phyloP scores from a whole-genome alignment of 768 basidiomycete species.

The Rhodotorula kratochvilovae region DNA sequence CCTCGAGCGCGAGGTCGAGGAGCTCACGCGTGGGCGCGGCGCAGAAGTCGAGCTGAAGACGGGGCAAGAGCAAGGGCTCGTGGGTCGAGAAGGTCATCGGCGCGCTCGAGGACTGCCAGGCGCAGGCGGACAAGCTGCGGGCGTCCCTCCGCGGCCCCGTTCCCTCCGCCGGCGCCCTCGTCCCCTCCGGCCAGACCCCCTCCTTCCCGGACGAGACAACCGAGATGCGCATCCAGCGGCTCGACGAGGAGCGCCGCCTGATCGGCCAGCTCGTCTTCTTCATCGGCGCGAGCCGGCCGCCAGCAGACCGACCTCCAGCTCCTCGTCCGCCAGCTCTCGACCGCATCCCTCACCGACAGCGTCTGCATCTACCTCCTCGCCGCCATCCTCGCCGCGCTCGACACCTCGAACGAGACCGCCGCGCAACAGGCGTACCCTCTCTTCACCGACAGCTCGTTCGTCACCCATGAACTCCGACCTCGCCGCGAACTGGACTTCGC shows the following conservation, averaged over 20 bases:
- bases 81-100: constrained; percentile 41
- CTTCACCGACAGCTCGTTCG: constrained; percentile 27
- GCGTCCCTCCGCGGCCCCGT: constrained; percentile 1
- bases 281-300: constrained; percentile 32
- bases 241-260: constrained; percentile 36
- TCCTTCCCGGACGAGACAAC: constrained; percentile 37
- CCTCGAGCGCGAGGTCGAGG: constrained; percentile 31
- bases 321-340: constrained; percentile 32
- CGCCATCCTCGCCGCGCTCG: constrained; percentile 62
- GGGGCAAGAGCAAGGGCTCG: constrained; percentile 17
- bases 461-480: constrained; percentile 23
- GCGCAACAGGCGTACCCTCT: constrained; percentile 42
- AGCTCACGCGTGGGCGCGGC: constrained; percentile 35
- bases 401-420: constrained; percentile 51
- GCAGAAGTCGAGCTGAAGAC: constrained; percentile 7
- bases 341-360: constrained; percentile 60
- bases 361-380: constrained; percentile 64
- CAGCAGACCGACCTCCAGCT: constrained; percentile 30
- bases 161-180: constrained; percentile 13
- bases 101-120: constrained; percentile 35
- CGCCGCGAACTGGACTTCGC: constrained; percentile 45
- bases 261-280: constrained; percentile 40
- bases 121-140: constrained; percentile 26
- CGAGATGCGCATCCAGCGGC: constrained; percentile 14
- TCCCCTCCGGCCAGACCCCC: constrained; percentile 22